These are phyloP conservation scores for Spergularia azorica DNA, from an alignment of 179 eudicot species.

Conservation along the genomic window DNA sequence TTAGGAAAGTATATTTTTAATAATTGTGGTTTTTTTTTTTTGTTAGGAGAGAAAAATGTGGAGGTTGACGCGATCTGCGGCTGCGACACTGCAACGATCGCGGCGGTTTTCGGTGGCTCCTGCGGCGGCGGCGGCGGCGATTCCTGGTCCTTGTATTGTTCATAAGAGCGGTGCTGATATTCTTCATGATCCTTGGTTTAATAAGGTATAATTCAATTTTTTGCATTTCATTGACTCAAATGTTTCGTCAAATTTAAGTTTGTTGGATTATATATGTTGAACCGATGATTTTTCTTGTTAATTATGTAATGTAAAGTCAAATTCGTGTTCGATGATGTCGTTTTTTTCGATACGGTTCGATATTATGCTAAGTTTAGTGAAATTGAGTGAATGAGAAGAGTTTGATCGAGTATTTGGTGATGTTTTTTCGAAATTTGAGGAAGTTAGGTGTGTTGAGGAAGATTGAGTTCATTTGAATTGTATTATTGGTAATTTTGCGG, in stretches of 20 bases:
- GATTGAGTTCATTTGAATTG: not conserved
- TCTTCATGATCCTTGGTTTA: conserved; percentile 99
- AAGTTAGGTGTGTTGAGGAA: not conserved
- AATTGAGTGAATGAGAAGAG: not conserved
- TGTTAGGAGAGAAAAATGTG: conserved; percentile 41
- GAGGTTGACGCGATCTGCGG: conserved; percentile 63
- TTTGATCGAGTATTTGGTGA: not conserved
- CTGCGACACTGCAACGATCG: conserved; percentile 49
- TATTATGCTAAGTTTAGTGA: not conserved
- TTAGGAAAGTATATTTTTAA: not conserved
- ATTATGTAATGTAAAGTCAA: not conserved
- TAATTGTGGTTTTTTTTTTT: not conserved
- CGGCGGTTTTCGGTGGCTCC: conserved; percentile 51
- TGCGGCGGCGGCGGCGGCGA: conserved; percentile 19
- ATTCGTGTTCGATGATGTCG: not conserved
- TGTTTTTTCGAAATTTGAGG: not conserved
- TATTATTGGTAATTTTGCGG: not conserved
- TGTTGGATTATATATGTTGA: not conserved
- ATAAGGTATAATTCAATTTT: conserved; percentile 55
- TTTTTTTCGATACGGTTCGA: not conserved
- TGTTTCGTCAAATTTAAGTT: not conserved
- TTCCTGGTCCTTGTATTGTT: conserved; percentile 88
- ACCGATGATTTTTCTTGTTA: not conserved
- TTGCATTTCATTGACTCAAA: not conserved
- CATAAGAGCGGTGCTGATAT: conserved; percentile 98